Conservation (phyloP, 164 flowering plant species). For the Piper longum region DNA sequence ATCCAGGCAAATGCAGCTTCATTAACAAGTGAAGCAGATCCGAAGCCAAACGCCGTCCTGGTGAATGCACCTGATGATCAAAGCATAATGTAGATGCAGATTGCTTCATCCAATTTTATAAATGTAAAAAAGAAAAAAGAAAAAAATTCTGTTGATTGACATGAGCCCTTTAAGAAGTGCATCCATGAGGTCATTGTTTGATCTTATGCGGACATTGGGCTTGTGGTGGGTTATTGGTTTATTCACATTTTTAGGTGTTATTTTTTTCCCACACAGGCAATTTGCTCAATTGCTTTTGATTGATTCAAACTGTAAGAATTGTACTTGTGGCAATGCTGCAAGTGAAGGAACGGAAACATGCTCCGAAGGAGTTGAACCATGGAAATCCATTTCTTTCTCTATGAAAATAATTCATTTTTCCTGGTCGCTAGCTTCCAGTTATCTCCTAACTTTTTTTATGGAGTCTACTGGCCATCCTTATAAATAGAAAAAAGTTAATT, state of each 20-base stretch:
- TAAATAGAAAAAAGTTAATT: too few species aligned
- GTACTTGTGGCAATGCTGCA: background rate
- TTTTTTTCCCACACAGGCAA: background rate
- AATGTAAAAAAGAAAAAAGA: background rate
- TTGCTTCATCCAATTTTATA: background rate
- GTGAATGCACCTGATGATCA: background rate
- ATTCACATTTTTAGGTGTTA: too few species aligned
- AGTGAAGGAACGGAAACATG: background rate
- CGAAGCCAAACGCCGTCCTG: background rate
- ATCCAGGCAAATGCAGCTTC: background rate
- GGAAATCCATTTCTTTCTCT: background rate
- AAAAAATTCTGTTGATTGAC: background rate
- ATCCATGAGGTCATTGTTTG: background rate
- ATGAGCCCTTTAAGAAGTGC: background rate
- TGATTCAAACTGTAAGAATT: background rate
- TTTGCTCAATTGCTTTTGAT: background rate
- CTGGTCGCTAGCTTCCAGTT: background rate
- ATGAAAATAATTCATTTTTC: background rate
- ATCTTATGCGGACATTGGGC: background rate
- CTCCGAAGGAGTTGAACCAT: too few species aligned
- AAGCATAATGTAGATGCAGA: background rate
- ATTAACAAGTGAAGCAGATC: background rate
- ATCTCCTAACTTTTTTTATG: too few species aligned
- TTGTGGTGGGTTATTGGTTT: background rate
- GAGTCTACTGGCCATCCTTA: too few species aligned